Percentiles rank a stretch among this genome's conserved stretches.
Evolutionary conservation across 2,329 filamentous ascomycete species (phyloP).

Genomic region (Alternaria angustiovoidea): DNA sequence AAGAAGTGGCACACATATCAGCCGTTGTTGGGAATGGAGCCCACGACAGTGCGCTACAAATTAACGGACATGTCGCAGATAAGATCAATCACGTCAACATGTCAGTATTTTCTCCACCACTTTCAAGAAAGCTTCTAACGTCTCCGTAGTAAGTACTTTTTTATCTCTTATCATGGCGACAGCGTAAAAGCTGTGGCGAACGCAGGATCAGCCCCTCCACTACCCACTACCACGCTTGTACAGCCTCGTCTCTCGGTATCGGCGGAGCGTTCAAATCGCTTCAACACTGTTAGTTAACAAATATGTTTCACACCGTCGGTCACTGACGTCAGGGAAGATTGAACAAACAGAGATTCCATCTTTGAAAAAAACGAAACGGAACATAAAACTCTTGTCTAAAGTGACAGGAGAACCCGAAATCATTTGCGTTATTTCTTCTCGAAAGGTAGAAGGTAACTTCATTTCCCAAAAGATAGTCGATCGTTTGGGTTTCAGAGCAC

Average conservation of each 20-base stretch:
- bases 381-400: not conserved
- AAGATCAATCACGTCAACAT: not conserved
- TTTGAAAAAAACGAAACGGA: not conserved
- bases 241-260: not conserved
- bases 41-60: not conserved
- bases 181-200: not conserved
- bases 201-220: not conserved
- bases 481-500: not conserved
- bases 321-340: not conserved
- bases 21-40: not conserved
- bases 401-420: not conserved
- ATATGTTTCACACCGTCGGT: rapidly evolving
- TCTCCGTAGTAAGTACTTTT: rapidly evolving
- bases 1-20: not conserved
- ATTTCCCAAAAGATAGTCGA: not conserved
- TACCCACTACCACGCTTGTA: not conserved
- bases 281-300: not conserved
- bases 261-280: not conserved
- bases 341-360: not conserved
- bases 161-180: not conserved
- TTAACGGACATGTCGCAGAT: not conserved
- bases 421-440: not conserved
- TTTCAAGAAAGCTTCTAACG: not conserved
- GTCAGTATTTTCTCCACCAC: rapidly evolving
- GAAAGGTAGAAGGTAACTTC: not conserved